Base-by-base conservation (phyloP, 1,139 yeast species). In the Tardiomyces digboiensis region DNA sequence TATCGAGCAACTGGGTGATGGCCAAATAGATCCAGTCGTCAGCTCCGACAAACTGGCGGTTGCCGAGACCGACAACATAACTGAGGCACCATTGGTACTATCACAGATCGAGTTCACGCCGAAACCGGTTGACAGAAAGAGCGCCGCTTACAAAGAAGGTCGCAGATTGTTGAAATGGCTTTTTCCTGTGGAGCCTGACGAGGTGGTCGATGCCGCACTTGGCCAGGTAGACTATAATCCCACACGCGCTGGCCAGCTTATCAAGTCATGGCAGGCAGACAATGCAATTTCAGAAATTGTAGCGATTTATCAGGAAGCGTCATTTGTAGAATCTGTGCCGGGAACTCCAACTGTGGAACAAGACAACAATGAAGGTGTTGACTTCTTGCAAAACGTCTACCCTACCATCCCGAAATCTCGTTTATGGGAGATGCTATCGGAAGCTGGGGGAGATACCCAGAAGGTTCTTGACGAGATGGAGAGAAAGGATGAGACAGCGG, bases 321-420 rank as follows among this genome's bases (percentile, higher is more conserved):
- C 33, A 16, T 16, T 26, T 4, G 33, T 16, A 3, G 33, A 26
- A 16, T 8, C 33, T 16, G 33, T 13, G 33, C 14, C 33, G 5
- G 33, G 14, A 21, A 21, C 36, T 19, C 36, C 18, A 6, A n/a
- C 14, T 20, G 38, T 7, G 12, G 38, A 33, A 7, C 20, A n/a
- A 4, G 22, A 26, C 33, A 20, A 19, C 29, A 21, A 38, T 13
- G 39, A 21, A 8, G 19, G 38, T 10, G 21, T 46, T 22, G 39
- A 38, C 7, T 47, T 47, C 38, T 18, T 47, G 29, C 40, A 37
- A 26, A 26, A 26, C 33, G 14, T 26, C 5, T 26, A 26, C 10
- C 33, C 33, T 5, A 8, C 10, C 5, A 16, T 26, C 12, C 16
- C 33, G 10, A n/a, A 16, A 16, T 26, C 33, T 5, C 16, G 14